Conservation (phyloP, 257 asterid species). For the Eucommia ulmoides region DNA sequence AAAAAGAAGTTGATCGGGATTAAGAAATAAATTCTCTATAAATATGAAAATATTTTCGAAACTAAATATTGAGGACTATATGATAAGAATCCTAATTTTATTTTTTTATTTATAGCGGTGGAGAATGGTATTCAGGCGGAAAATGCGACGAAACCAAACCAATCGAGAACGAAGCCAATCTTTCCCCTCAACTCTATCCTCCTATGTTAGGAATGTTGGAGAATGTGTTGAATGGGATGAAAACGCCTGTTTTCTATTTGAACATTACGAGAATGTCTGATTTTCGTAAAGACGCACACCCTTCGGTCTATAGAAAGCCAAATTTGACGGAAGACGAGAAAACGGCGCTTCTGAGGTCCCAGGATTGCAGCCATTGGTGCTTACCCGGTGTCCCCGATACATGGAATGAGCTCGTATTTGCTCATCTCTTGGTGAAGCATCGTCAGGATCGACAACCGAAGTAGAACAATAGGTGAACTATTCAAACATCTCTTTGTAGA, state of each 20-base stretch:
- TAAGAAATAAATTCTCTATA: too few relatives aligned
- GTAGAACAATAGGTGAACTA: neutral
- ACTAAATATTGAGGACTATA: too few relatives aligned
- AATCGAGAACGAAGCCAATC: neutral
- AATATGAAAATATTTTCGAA: too few relatives aligned
- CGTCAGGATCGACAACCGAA: neutral
- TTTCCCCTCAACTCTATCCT: neutral
- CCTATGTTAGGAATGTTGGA: neutral
- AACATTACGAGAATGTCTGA: neutral
- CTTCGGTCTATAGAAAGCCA: neutral
- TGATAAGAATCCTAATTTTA: too few relatives aligned
- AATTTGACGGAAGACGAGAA: neutral
- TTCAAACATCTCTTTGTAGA: neutral
- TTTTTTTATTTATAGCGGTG: neutral
- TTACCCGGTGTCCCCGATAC: neutral
- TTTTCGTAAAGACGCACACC: neutral
- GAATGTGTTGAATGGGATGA: neutral
- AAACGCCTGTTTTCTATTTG: neutral
- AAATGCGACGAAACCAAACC: neutral
- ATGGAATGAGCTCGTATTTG: neutral
- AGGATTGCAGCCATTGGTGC: conserved; percentile 2
- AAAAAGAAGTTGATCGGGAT: too few relatives aligned
- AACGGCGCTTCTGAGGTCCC: neutral
- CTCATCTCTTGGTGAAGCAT: neutral
- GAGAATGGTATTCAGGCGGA: neutral